Evolutionary conservation across 1,284 basidiomycete species (phyloP).

Genomic region (Puccinia triticina): DNA sequence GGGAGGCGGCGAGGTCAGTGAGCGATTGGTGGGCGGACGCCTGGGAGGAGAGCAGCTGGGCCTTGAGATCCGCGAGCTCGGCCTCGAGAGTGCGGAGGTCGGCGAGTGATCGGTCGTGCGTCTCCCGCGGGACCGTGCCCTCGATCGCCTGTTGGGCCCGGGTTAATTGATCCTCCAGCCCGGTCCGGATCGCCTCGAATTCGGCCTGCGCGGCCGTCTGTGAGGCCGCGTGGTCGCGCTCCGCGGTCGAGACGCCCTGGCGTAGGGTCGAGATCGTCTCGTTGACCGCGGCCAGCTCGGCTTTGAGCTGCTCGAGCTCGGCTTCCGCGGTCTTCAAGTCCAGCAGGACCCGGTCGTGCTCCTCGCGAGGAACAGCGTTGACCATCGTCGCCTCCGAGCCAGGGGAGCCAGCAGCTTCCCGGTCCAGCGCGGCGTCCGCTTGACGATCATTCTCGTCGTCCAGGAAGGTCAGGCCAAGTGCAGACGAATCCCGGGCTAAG

Average conservation of each 20-base stretch:
- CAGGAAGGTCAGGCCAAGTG: not conserved
- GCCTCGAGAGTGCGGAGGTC: not conserved
- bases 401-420: not conserved
- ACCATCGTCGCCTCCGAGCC: not conserved
- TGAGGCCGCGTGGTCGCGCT: not conserved
- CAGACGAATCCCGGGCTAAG: not conserved
- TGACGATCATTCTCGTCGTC: not conserved
- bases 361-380: conserved; percentile 13
- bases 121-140: not conserved
- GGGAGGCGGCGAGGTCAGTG: not conserved
- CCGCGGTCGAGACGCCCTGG: not conserved
- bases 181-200: not conserved
- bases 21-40: not conserved
- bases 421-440: not conserved
- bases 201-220: not conserved
- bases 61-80: not conserved
- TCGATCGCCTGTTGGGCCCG: not conserved
- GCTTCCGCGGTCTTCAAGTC: not conserved
- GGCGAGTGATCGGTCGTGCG: not conserved
- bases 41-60: not conserved
- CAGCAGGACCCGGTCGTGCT: not conserved
- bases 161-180: not conserved
- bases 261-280: not conserved
- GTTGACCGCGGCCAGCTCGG: not conserved
- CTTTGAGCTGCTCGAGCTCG: not conserved